Percentiles rank a stretch among this genome's conserved stretches.
phyloP scores from a whole-genome alignment of 192 early-diverging fungal genomes.

The Linnemannia elongata region DNA sequence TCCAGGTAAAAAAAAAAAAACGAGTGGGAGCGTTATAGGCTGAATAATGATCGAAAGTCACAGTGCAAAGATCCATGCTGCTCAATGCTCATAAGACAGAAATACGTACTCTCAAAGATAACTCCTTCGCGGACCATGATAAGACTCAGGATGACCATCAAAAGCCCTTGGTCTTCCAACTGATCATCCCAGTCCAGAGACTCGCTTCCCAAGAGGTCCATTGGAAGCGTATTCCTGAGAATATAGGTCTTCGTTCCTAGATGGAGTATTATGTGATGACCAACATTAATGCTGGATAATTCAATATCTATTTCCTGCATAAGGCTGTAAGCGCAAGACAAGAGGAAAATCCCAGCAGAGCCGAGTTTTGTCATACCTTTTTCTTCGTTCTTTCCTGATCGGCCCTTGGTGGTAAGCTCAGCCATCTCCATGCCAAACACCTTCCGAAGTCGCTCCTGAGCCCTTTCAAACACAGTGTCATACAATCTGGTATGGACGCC shows the following conservation, averaged over 20 bases:
- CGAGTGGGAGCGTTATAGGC: not conserved
- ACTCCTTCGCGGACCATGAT: constrained; percentile 69
- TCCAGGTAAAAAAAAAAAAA: not conserved
- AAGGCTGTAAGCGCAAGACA: too few species aligned
- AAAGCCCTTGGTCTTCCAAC: constrained; percentile 62
- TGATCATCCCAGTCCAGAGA: constrained; percentile 59
- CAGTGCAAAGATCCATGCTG: too few species aligned
- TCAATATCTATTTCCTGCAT: not conserved
- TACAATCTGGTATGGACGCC: constrained; percentile 59
- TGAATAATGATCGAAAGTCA: not conserved
- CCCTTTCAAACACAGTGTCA: constrained; percentile 61
- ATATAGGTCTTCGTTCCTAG: constrained; percentile 57
- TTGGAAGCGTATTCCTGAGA: constrained; percentile 58
- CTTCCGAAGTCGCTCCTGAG: constrained; percentile 61
- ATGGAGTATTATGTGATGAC: not conserved
- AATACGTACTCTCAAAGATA: constrained; percentile 59
- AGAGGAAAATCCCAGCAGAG: not conserved
- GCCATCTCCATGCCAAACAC: constrained; percentile 77
- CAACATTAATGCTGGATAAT: not conserved
- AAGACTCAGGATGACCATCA: constrained; percentile 69
- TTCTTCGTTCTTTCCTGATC: constrained; percentile 20
- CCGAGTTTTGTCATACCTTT: constrained; percentile 28
- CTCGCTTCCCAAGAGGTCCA: constrained; percentile 34
- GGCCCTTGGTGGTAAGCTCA: constrained; percentile 62
- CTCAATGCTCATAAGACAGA: too few species aligned